Base-by-base conservation (phyloP, 306 rosid species). In the Purshia tridentata region DNA sequence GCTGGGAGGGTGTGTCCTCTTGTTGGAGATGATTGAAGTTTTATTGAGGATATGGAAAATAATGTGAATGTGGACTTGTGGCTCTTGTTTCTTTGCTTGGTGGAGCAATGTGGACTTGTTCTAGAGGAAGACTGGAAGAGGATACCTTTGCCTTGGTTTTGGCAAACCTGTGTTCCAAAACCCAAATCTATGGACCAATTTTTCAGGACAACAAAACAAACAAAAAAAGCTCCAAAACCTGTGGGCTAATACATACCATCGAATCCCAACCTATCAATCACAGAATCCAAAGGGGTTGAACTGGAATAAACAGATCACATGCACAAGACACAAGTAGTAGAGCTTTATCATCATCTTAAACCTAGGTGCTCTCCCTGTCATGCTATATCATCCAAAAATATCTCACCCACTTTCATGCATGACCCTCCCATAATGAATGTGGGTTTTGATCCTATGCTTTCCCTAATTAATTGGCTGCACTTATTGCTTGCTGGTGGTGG, bases 131-230 rank as follows among this genome's bases (percentile, higher is more conserved):
- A 29, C 35, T 29, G 35, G 35, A 29, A 12, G 66, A 44, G 14
- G 46, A 14, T 12, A 41, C 23, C 56, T 35, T 3, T 50, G 60
- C 74, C 42, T 4, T 53, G 74, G 66, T 57, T 44, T 71, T 71
- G 44, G 56, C 55, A 29, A 71, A 56, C 56, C 75, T 3, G 65
- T 9, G 65, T 22, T 54, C 29, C 55, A 71, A 42, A 71, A 44
- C 57, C 66, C 63, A 45, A 56, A 57, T 2, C 35, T 9, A 57
- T 44, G 75, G 67, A 56, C 55, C 7, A 45, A n/a, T 37, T 18
- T 35, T 9, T n/a, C 5, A 37, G 41, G 57, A 68, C 72, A n/a
- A n/a, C n/a, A n/a, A n/a, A n/a, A n/a, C 49, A 14, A 9, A 56
- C 22, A 42, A 9, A 60, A 60, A 39, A 37, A 14, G 66, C 5